Conservation (phyloP, 2,329 filamentous ascomycete species). For the Sclerotinia minor region DNA sequence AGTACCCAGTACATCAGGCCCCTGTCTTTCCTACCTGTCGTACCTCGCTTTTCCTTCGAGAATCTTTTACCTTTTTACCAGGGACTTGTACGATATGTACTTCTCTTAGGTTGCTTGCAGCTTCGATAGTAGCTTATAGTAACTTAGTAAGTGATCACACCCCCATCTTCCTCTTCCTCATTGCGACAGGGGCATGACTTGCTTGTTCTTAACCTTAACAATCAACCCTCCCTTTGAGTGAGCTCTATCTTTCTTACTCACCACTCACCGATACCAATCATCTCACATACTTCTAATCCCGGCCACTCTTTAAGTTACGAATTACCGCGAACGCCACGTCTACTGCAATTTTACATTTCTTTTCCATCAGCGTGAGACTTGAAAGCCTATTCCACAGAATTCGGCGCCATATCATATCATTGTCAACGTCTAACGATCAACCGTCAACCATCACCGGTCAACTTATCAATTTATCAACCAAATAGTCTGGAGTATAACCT, state of each 20-base stretch:
- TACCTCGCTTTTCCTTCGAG: slow-evolving; percentile 21
- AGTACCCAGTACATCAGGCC: background rate
- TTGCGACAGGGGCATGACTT: slow-evolving; percentile 4
- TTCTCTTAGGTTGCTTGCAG: background rate
- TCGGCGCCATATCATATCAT: background rate
- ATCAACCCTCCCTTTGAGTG: background rate
- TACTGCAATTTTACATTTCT: background rate
- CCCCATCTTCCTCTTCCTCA: slow-evolving; percentile 21
- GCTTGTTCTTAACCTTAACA: slow-evolving; percentile 4
- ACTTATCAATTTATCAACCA: slow-evolving; percentile 7
- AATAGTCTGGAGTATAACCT: background rate
- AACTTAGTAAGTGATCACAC: slow-evolving; percentile 13
- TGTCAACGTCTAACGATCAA: background rate
- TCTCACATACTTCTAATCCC: background rate
- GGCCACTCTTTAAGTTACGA: background rate
- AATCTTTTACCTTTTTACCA: slow-evolving; percentile 16
- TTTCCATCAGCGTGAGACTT: background rate
- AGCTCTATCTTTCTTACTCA: slow-evolving; percentile 7
- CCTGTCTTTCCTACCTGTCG: background rate
- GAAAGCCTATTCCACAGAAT: background rate
- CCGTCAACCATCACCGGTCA: background rate
- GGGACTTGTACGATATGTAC: background rate
- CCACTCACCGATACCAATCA: slow-evolving; percentile 16
- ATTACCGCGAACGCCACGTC: slow-evolving; percentile 1
- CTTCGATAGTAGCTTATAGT: background rate